A percentile compares a stretch with the other conserved stretches of the same genome.
These are phyloP conservation scores for Penstemon newberryi DNA, from an alignment of 257 asterid genomes.

Conservation along the genomic window DNA sequence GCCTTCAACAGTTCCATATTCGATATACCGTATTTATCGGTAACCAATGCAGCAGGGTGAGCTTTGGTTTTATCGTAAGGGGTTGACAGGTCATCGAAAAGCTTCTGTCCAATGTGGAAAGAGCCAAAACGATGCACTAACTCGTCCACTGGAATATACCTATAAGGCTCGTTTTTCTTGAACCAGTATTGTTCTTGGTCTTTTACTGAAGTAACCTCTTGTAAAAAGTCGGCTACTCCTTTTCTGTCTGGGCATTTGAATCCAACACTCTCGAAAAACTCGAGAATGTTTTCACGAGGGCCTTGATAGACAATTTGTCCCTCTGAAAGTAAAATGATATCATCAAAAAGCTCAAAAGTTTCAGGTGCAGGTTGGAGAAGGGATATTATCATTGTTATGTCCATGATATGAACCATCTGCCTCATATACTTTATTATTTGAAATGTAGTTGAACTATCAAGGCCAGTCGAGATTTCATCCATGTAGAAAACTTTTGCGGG, in stretches of 20 bases:
- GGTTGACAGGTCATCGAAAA: slow-evolving; percentile 62
- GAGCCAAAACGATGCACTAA: slow-evolving; percentile 64
- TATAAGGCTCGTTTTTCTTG: slow-evolving; percentile 64
- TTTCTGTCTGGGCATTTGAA: slow-evolving; percentile 93
- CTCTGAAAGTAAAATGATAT: slow-evolving; percentile 77
- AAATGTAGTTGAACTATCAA: slow-evolving; percentile 90
- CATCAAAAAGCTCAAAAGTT: slow-evolving; percentile 87
- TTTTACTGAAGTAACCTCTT: slow-evolving; percentile 87
- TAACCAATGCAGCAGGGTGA: slow-evolving; percentile 96
- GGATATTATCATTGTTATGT: slow-evolving; percentile 84
- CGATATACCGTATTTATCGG: slow-evolving; percentile 79
- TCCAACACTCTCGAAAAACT: slow-evolving; percentile 80
- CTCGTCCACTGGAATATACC: slow-evolving; percentile 59
- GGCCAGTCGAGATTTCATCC: slow-evolving; percentile 99
- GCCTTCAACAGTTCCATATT: slow-evolving; percentile 78
- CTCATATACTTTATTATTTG: slow-evolving; percentile 83
- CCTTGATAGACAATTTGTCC: slow-evolving; percentile 86
- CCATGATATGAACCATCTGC: slow-evolving; percentile 94
- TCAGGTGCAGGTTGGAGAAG: slow-evolving; percentile 98
- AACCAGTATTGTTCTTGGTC: slow-evolving; percentile 95
- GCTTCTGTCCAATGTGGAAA: slow-evolving; percentile 66
- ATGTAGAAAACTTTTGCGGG: slow-evolving; percentile 94
- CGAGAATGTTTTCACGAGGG: slow-evolving; percentile 78
- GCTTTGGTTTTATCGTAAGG: slow-evolving; percentile 67
- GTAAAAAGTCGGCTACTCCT: slow-evolving; percentile 91